Evolutionary conservation across 2,329 filamentous ascomycete species (phyloP), one percentile per base, ranked within the genome.

Genomic region (Monosporascus ibericus): DNA sequence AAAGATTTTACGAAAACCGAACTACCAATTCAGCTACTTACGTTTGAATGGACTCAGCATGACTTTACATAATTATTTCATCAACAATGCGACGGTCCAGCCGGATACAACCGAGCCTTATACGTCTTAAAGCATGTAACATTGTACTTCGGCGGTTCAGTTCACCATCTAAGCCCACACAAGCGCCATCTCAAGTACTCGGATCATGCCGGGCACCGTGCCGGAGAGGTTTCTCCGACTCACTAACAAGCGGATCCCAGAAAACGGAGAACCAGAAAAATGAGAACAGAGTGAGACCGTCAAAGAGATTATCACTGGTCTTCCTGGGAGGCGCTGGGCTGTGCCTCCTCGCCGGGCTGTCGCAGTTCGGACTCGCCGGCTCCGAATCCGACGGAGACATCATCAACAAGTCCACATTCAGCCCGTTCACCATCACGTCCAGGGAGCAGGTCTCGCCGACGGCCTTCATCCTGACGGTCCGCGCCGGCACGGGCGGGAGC

Each of bases 381-480:
- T 14, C 30, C 9, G 9, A 9, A 34, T 34, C 30, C 3, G 50
- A 58, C 27, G 54, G 52, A 36, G 53, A 55, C 44, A 53, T 58
- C 39, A 59, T 90, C 54, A 85, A 88, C 70, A 68, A 73, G 15
- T 72, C 75, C 52, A 77, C 73, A 24, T 91, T 90, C 68, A 78
- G 78, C 37, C 79, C 81, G 3, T 92, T 88, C 70, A 80, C 75
- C 25, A 78, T 94, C 56, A 74, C 79, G 17, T 68, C 75, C 25
- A 81, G 81, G 58, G 78, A 86, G 48, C 70, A 75, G 24, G 78
- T 90, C 44, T 88, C 88, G 0, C 77, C 82, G 1, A 84, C 84
- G 0, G 84, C 81, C 52, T 83, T 87, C 61, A 78, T 92, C 59
- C 79, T 92, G 59, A 86, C 84, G 8, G 69, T 92, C 25, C 70